Conservation (phyloP, 2,329 filamentous ascomycete species). For the Aureobasidium lini region DNA sequence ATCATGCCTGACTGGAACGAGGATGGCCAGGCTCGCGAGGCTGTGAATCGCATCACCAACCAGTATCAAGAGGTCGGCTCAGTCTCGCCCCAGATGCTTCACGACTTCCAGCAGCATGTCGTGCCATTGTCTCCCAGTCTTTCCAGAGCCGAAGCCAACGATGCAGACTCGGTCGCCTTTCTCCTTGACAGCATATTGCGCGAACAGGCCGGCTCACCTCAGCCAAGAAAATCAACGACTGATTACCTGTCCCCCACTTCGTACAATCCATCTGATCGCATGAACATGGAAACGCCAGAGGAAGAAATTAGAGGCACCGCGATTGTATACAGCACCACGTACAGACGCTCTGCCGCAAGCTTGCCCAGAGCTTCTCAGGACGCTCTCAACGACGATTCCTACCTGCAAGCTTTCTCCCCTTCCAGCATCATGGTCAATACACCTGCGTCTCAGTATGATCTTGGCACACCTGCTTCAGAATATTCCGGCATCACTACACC, state of each 20-base stretch:
- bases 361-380: conserved; percentile 7
- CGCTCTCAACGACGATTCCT: conserved; percentile 1
- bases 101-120: conserved; percentile 26
- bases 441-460: conserved; percentile 7
- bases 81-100: conserved; percentile 26
- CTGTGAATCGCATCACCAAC: conserved; percentile 18
- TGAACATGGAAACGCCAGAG: conserved; percentile 7
- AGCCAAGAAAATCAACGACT: background rate
- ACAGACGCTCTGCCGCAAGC: conserved; percentile 4
- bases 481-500: conserved; percentile 1
- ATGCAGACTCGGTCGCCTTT: conserved; percentile 28
- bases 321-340: conserved; percentile 8
- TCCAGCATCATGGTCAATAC: conserved; percentile 13
- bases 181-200: conserved; percentile 26
- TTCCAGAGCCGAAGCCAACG: conserved; percentile 22
- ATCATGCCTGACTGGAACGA: conserved; percentile 6
- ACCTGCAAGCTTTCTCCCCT: conserved; percentile 6
- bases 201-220: background rate
- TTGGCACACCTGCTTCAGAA: background rate
- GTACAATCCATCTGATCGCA: conserved; percentile 6
- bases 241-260: background rate
- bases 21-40: conserved; percentile 5
- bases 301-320: conserved; percentile 6
- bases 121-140: conserved; percentile 26
- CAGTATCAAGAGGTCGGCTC: conserved; percentile 26